Conservation (phyloP, 1,284 basidiomycete genomes). For the Cerrena zonata region DNA sequence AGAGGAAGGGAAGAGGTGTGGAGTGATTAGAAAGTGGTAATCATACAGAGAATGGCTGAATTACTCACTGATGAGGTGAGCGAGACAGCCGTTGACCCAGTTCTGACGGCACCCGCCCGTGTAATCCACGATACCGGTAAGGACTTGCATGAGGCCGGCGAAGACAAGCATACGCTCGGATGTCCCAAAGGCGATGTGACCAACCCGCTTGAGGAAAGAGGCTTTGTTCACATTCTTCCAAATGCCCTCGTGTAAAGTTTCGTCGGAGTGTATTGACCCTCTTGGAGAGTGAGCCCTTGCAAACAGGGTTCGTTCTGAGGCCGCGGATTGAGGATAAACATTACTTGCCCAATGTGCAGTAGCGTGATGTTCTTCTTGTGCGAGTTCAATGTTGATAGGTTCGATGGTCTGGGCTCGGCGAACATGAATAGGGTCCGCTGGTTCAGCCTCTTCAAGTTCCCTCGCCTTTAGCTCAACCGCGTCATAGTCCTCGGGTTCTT, state of each 20-base stretch:
- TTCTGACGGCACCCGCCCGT: constrained; percentile 76
- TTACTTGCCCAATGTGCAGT: constrained; percentile 33
- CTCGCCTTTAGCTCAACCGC: constrained; percentile 32
- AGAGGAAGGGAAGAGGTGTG: background rate
- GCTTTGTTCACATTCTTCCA: constrained; percentile 15
- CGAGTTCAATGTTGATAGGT: constrained; percentile 25
- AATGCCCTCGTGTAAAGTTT: constrained; percentile 51
- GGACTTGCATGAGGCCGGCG: constrained; percentile 58
- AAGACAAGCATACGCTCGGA: constrained; percentile 62
- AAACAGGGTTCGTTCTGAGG: constrained; percentile 54
- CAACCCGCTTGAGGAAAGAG: constrained; percentile 36
- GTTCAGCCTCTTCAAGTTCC: constrained; percentile 18
- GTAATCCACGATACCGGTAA: constrained; percentile 73
- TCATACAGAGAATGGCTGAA: constrained; percentile 9
- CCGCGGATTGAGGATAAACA: constrained; percentile 34
- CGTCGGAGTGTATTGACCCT: constrained; percentile 50
- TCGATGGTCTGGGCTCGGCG: constrained; percentile 20
- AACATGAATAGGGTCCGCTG: constrained; percentile 15
- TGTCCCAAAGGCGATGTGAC: constrained; percentile 42
- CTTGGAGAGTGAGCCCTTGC: constrained; percentile 38
- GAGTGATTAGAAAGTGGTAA: background rate
- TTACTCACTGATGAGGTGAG: constrained; percentile 84
- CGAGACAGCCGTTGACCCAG: constrained; percentile 79
- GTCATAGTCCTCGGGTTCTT: constrained; percentile 52
- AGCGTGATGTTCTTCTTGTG: constrained; percentile 35